Evolutionary conservation across 306 rosid genomes (phyloP), one percentile per base, ranked within the genome.

Genomic region (Carpinus viminea): DNA sequence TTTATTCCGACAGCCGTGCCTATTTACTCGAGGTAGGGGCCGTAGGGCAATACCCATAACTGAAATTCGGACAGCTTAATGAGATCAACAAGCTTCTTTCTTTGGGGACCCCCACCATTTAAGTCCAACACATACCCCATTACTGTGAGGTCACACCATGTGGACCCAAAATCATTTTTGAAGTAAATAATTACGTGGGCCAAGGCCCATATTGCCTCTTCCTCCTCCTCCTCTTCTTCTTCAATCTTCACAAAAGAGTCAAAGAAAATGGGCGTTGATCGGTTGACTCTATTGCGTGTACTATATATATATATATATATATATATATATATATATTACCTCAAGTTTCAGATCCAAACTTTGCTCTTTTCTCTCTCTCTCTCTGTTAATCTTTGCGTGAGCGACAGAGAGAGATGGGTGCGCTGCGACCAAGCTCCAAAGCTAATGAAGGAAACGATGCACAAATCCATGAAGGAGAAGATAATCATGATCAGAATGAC

Each of bases 341-440:
- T 69, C 8, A 9, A 17, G 50, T 7, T 65, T 55, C 62, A 12
- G 20, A 71, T 46, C 47, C 45, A 41, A 41, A 7, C 45, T 41
- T 41, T 41, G 45, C 9, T 12, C 7, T n/a, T 12, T 24, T n/a
- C 41, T 65, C 17, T 36, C 18, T 65, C 36, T 36, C 18, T 31
- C n/a, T 8, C 50, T 52, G 18, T n/a, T 4, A 8, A 69, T 31
- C 34, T 31, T 31, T 31, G 34, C 34, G 34, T 31, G 55, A 34
- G 59, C 36, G 18, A 36, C 11, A 72, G 50, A 56, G 79, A 76
- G 74, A 53, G 73, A 87, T 87, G 92, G 85, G 77, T 31, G 76
- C 80, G 0, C 68, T 76, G 68, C 80, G 76, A 54, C 81, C 87
- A 55, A 79, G 54, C 76, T 68, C 86, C 47, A 38, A n/a, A 24